Conservation (phyloP, 1,284 basidiomycete species). For the Crepidotus sp. region DNA sequence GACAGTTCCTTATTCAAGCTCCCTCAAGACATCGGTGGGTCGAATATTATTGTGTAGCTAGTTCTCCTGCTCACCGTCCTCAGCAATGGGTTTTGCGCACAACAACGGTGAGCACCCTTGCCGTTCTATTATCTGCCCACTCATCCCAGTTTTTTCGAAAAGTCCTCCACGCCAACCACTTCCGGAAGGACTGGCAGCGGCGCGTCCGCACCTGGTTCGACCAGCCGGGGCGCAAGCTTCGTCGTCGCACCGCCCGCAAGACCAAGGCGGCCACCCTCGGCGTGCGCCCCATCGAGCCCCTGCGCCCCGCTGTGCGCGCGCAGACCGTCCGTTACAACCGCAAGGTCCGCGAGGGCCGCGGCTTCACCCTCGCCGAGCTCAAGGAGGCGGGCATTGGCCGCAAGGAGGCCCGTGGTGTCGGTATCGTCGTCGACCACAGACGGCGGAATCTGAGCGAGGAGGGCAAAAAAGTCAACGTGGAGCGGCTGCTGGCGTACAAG, state of each 20-base stretch:
- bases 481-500: constrained; percentile 94
- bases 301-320: constrained; percentile 95
- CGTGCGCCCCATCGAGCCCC: constrained; percentile 84
- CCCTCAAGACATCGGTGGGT: constrained; percentile 3
- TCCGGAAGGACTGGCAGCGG: constrained; percentile 98
- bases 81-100: constrained; percentile 71
- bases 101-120: constrained; percentile 58
- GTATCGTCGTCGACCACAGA: constrained; percentile 96
- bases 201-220: constrained; percentile 98
- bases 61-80: background rate
- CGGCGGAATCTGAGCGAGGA: constrained; percentile 97
- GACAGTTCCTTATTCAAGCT: background rate
- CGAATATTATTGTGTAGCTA: background rate
- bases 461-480: constrained; percentile 92
- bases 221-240: constrained; percentile 97
- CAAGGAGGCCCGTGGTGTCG: constrained; percentile 91
- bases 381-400: constrained; percentile 94
- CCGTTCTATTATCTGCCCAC: constrained; percentile 5
- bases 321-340: constrained; percentile 99
- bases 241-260: constrained; percentile 89
- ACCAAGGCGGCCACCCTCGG: constrained; percentile 88
- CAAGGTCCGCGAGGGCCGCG: constrained; percentile 94
- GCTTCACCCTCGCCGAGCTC: constrained; percentile 93
- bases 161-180: constrained; percentile 92
- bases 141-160: constrained; percentile 8